Evolutionary conservation across 106 monocot genomes (phyloP), one percentile per base, ranked within the genome.

Genomic region (Dioscorea zingiberensis): DNA sequence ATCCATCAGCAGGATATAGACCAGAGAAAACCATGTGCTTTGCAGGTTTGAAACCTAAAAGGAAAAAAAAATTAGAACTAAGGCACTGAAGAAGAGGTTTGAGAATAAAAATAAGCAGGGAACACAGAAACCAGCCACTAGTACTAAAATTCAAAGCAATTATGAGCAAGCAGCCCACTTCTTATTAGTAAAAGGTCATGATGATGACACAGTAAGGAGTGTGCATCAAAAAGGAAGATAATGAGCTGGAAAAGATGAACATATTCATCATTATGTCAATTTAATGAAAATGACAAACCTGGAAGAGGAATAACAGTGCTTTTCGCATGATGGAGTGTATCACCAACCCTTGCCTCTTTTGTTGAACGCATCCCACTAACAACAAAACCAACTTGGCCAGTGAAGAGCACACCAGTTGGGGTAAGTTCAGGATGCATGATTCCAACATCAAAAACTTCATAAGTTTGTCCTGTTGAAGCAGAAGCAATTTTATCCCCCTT

Each of bases 21-120:
- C 98, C 98, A 72, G 98, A 92, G 64, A 98, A 98, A 13, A 98
- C 98, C 98, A 98, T 98, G 73, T 93, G 98, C 70, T 82, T 98
- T 47, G 84, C 93, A 63, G 98, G 77, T 74, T 93, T 98, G 70
- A 98, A 98, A 68, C 98, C 98, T 98, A 69, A 45, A 84, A 69
- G 56, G 51, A 9, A 38, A 62, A 17, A 60, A 21, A 45, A 32
- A 38, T 30, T 30, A 38, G 38, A 10, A 38, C 38, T 38, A 38
- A 38, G 38, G 10, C 6, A 38, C 38, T 38, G 4, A 38, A 38
- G 38, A 38, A 38, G 4, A 38, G 4, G 4, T 38, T 38, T 38
- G 38, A 38, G 10, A 38, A 38, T 6, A 38, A 38, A 8, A 38
- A 38, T 38, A 38, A 38, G 4, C 1, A 38, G 38, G 9, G 10